Evolutionary conservation across 2,329 filamentous ascomycete genomes (phyloP).

Genomic region (Neofusicoccum kwambonambiense): DNA sequence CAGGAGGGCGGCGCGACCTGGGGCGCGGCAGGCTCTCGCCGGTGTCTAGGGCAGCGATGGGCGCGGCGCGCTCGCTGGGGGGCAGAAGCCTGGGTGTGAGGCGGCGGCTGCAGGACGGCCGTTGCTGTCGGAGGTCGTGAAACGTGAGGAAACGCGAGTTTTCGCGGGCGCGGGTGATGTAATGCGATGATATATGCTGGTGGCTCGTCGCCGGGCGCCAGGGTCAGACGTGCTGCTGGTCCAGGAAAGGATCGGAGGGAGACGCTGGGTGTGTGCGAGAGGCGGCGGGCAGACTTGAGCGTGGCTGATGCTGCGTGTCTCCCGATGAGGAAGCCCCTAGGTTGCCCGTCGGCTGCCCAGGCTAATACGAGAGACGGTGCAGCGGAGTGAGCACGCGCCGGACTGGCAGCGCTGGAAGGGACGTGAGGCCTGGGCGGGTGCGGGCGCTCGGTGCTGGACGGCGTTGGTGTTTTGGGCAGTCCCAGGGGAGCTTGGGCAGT

Average conservation of each 20-base stretch:
- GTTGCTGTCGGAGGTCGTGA: conserved; percentile 19
- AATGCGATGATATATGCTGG: conserved; percentile 18
- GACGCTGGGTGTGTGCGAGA: conserved; percentile 7
- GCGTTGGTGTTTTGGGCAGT: conserved; percentile 3
- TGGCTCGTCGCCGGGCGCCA: conserved; percentile 12
- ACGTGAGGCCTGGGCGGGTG: background rate
- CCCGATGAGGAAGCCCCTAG: conserved; percentile 15
- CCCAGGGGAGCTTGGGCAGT: conserved; percentile 11
- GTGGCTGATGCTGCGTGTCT: conserved; percentile 13
- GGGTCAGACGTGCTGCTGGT: conserved; percentile 14
- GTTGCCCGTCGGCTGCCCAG: conserved; percentile 10
- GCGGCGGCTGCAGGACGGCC: conserved; percentile 18
- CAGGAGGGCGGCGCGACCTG: conserved; percentile 14
- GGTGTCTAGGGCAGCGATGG: background rate
- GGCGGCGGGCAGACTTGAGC: conserved; percentile 3
- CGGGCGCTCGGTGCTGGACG: background rate
- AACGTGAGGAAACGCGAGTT: conserved; percentile 18
- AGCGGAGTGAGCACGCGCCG: conserved; percentile 10
- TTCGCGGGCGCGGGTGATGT: conserved; percentile 18
- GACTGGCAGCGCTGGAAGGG: background rate
- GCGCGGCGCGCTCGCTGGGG: conserved; percentile 5
- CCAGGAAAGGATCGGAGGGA: conserved; percentile 17
- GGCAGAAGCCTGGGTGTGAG: conserved; percentile 14
- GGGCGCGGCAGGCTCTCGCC: conserved; percentile 4
- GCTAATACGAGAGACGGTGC: conserved; percentile 14